A percentile compares a stretch with the other conserved stretches of the same genome.
phyloP scores from a whole-genome alignment of 2,329 filamentous ascomycete genomes.

The Pseudocercospora fijiensis region DNA sequence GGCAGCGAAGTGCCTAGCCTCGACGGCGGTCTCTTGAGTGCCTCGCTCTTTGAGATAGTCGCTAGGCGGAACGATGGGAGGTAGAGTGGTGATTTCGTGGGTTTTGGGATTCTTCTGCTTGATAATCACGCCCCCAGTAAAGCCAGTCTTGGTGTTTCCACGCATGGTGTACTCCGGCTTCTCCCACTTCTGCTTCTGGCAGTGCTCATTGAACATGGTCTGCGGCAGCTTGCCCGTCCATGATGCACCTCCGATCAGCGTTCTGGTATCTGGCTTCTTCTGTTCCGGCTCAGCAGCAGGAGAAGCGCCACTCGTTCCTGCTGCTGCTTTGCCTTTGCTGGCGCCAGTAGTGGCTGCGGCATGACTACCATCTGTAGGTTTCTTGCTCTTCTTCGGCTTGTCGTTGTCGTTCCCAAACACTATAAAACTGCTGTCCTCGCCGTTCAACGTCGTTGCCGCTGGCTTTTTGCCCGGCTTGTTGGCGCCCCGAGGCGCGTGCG shows the following conservation, averaged over 20 bases:
- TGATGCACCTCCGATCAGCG: constrained; percentile 87
- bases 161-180: constrained; percentile 83
- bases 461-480: constrained; percentile 43
- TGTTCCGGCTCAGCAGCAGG: constrained; percentile 31
- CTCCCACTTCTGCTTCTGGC: constrained; percentile 93
- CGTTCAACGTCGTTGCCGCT: constrained; percentile 40
- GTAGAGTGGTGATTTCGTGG: constrained; percentile 69
- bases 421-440: constrained; percentile 51
- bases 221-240: constrained; percentile 98
- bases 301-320: constrained; percentile 17
- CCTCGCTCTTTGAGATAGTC: constrained; percentile 71
- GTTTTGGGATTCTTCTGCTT: constrained; percentile 76
- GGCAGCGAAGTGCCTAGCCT: constrained; percentile 90
- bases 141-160: constrained; percentile 33
- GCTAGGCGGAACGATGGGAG: constrained; percentile 77
- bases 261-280: constrained; percentile 64
- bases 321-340: constrained; percentile 31
- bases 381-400: constrained; percentile 46
- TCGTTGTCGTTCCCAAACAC: constrained; percentile 49
- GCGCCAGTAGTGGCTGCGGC: constrained; percentile 16
- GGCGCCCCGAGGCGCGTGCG: constrained; percentile 46
- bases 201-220: constrained; percentile 89
- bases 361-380: constrained; percentile 17
- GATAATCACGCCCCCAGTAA: constrained; percentile 75
- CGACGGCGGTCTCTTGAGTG: constrained; percentile 73